Evolutionary conservation across 2,329 filamentous ascomycete genomes (phyloP), one percentile per base, ranked within the genome.

Genomic region (Knufia fluminis): DNA sequence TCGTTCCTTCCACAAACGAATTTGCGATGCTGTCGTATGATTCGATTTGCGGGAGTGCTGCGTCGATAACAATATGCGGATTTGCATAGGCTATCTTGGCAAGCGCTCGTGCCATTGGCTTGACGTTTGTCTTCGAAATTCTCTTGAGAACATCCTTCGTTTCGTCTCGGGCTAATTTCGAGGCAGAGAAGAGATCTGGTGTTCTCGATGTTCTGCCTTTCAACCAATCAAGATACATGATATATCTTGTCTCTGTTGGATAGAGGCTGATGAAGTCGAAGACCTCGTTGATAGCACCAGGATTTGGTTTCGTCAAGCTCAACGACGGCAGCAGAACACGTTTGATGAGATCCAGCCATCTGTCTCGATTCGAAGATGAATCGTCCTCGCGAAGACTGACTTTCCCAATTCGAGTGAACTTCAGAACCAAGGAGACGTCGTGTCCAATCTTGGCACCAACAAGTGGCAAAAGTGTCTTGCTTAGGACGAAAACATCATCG

Each of bases 21-120:
- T 95, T 87, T 50, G 95, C 95, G 53, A 98, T 77, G 62, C 97
- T 98, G 63, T 85, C 86, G 64, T 98, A 98, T 0, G 85, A 83
- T 66, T 98, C 90, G 52, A 96, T 87, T 65, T 96, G 90, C 54
- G 83, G 83, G 51, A 98, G 80, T 4, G 90, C 88, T 50, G 91
- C 85, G 60, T 82, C 82, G 70, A 96, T 95, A 20, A 97, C 90
- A 50, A 95, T 78, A 22, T 91, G 91, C 1, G 92, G 94, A 38
- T 88, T 92, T 1, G 88, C 83, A 60, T 88, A 86, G 22, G 90
- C 89, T n/a, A 90, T 85, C 67, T 96, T 97, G 7, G 91, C 90
- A 24, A 98, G 76, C 32, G 83, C 81, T 62, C 90, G 83, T 42
- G 90, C 89, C 81, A 95, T 95, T 41, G 83, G 80, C 46, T 83